Evolutionary conservation across 179 eudicot genomes (phyloP), one percentile per base, ranked within the genome.

Genomic region (Carnegiea gigantea): DNA sequence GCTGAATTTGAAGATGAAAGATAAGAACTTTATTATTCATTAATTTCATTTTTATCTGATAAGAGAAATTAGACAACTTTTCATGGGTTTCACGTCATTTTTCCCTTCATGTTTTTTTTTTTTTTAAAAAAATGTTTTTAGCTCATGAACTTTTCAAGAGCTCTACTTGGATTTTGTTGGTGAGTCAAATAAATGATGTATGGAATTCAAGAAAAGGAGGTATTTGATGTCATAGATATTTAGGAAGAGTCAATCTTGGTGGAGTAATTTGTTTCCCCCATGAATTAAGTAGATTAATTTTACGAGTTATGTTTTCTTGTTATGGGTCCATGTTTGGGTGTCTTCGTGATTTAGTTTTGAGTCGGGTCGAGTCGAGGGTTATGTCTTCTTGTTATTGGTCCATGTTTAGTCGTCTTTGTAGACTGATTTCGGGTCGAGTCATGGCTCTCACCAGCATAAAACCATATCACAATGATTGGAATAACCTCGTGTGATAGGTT

Each of bases 211-310:
- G 44, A 40, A 40, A 40, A 40, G 44, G 44, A 40, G 44, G 44
- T 5, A 40, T 5, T 46, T 80, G 46, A 72, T 72, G 59, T 44
- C 77, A 40, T 30, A 26, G 70, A 18, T 65, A 13, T 40, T 17
- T 11, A 40, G 15, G 43, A 49, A 36, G 67, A 46, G 48, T 82
- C 81, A 59, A 38, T 36, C 14, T 14, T 21, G 57, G 70, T 49
- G 75, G 73, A 73, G 38, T 36, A 78, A 73, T 46, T 38, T 76
- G 76, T 33, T 82, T 72, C 81, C 70, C 73, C n/a, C 80, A 57
- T 82, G 46, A 49, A 0, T 36, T n/a, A 40, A 5, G 44, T 5
- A 40, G 44, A 40, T 40, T 38, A 2, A 3, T 3, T 38, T 38
- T 51, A 20, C 51, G 11, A 57, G 8, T 46, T 71, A 4, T 14